Evolutionary conservation across 192 early-diverging fungal genomes (phyloP), one percentile per base, ranked within the genome.

Genomic region (Coemansia sp.): DNA sequence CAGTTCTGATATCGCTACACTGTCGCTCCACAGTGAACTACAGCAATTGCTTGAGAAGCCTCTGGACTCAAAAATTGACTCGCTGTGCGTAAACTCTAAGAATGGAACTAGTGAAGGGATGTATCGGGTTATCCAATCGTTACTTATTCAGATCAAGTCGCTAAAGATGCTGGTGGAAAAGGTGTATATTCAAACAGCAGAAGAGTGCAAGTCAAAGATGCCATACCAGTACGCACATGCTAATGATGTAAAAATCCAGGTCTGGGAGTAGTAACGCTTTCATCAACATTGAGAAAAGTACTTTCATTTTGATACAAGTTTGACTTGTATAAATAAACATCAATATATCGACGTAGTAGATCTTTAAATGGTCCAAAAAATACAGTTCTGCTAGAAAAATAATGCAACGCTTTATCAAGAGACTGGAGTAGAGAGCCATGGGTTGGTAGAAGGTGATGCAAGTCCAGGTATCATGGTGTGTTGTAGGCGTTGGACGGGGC

Each of bases 401-500:
- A 3, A 44, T 44, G 12, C 38, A 44, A 16, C 3, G 16, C 12
- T 1, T 14, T 16, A 44, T 44, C 14, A 44, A 27, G n/a, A 54
- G 7, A n/a, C 19, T 63, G 52, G 7, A n/a, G 18, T 34, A 32
- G 25, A 27, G 34, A 16, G 19, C 21, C 21, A 63, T 24, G n/a
- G 34, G 14, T 63, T n/a, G 18, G 22, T 5, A 9, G 9, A 50
- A 16, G 28, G 5, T n/a, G 71, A 52, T 25, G 62, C 32, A 6
- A 66, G 41, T 2, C 67, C 89, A 0, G 90, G 89, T 30, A 92
- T 76, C 88, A 90, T 90, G 23, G 87, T 83, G 58, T 92, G 89
- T 76, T 92, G 85, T 19, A 97, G 69, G 56, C 88, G 85, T 14
- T 92, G 91, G 26, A 94, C 89, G 2, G 90, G 86, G 30, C 85